Conservation (phyloP, 352 stramenopile genomes). For the Phytophthora rubi region DNA sequence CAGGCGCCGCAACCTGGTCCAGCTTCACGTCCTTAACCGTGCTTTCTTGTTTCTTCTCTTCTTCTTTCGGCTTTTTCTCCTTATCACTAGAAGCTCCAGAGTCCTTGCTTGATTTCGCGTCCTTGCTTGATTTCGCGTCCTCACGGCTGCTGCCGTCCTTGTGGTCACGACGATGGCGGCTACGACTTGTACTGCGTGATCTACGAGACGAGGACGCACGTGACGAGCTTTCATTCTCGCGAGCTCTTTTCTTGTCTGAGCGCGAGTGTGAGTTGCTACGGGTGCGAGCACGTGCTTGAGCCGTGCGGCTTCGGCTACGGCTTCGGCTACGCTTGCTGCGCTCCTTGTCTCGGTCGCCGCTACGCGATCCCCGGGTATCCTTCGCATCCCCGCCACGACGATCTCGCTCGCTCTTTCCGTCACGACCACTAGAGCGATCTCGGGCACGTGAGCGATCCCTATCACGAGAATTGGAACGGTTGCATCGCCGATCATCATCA, state of each 20-base stretch:
- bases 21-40: constrained; percentile 78
- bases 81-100: constrained; percentile 36
- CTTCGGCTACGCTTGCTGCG: constrained; percentile 47
- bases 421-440: constrained; percentile 32
- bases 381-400: constrained; percentile 42
- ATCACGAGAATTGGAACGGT: constrained; percentile 46
- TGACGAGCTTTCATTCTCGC: constrained; percentile 44
- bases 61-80: constrained; percentile 39
- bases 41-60: constrained; percentile 44
- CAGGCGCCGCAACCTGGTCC: constrained; percentile 77
- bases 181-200: constrained; percentile 59
- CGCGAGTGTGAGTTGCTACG: constrained; percentile 56
- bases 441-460: constrained; percentile 35
- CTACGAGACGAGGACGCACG: constrained; percentile 38
- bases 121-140: constrained; percentile 17
- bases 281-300: constrained; percentile 44
- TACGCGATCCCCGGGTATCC: constrained; percentile 31
- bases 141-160: constrained; percentile 35
- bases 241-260: constrained; percentile 38
- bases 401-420: constrained; percentile 45
- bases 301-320: constrained; percentile 47
- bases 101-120: constrained; percentile 15
- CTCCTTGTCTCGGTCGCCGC: constrained; percentile 32
- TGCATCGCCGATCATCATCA: constrained; percentile 52
- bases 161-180: constrained; percentile 39